Percentiles rank a stretch among this genome's conserved stretches.
phyloP scores from a whole-genome alignment of 345 rosid species.

The Pugionium dolabratum region DNA sequence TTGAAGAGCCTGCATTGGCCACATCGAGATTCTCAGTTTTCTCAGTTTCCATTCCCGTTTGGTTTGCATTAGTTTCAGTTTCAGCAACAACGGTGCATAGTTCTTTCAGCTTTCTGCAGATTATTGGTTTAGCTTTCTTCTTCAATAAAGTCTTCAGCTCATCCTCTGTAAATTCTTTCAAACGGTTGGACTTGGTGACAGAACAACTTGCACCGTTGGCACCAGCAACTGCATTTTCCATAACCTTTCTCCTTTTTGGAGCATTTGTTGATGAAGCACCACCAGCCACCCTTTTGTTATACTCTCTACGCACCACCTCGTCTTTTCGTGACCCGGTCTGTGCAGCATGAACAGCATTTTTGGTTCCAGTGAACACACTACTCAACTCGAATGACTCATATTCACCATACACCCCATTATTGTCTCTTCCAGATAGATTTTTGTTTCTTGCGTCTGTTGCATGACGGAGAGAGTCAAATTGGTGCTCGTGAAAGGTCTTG shows the following conservation, averaged over 20 bases:
- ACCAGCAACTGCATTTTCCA: slow-evolving; percentile 46
- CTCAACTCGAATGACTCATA: slow-evolving; percentile 37
- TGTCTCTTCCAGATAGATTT: slow-evolving; percentile 29
- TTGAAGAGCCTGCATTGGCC: slow-evolving; percentile 30
- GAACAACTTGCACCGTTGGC: slow-evolving; percentile 32
- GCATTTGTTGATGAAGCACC: slow-evolving; percentile 28
- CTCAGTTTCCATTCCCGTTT: slow-evolving; percentile 25
- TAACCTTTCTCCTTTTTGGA: slow-evolving; percentile 51
- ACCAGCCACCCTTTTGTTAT: slow-evolving; percentile 45
- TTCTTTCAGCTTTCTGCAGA: slow-evolving; percentile 48
- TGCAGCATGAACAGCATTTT: slow-evolving; percentile 50
- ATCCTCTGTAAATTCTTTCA: slow-evolving; percentile 46
- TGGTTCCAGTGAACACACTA: slow-evolving; percentile 45
- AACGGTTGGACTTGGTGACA: slow-evolving; percentile 33
- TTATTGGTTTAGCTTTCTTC: slow-evolving; percentile 52
- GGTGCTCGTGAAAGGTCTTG: slow-evolving; percentile 55
- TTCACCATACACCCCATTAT: slow-evolving; percentile 37
- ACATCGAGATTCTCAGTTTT: slow-evolving; percentile 15
- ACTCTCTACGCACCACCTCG: slow-evolving; percentile 57
- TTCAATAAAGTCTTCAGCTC: slow-evolving; percentile 49
- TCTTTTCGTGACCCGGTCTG: slow-evolving; percentile 57
- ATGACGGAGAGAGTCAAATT: slow-evolving; percentile 46
- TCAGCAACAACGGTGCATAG: slow-evolving; percentile 27
- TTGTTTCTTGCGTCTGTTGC: slow-evolving; percentile 40
- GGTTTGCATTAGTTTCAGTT: slow-evolving; percentile 28